Base-by-base conservation (phyloP, 2,329 filamentous ascomycete genomes). In the Claviceps spartinae region DNA sequence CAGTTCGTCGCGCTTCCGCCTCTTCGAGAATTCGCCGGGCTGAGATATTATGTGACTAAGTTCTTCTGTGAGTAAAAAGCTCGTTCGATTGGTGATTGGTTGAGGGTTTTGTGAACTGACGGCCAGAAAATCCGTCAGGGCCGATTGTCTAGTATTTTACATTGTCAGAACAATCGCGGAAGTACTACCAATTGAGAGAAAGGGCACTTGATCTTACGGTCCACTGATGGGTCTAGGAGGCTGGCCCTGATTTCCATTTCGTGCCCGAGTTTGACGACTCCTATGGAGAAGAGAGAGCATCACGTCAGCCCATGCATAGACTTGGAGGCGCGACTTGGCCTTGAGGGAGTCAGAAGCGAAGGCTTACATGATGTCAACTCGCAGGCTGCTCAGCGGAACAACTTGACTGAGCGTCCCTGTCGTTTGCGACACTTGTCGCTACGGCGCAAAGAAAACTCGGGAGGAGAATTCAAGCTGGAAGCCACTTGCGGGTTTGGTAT, bases 41-140 rank as follows among this genome's bases (percentile, higher is more conserved):
- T 22, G 79, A 86, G 57, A 88, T 88, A 60, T 87, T 87, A 65
- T 86, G 82, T 2, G 83, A 79, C 77, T 84, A 37, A 30, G 13
- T 18, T 5, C 7, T 8, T 38, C 14, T 37, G 51, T 67, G 47
- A 67, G 60, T 45, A 51, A 30, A 6, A 6, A 20, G 11, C 2
- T 1, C 14, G n/a, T n/a, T 26, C 37, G 14, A n/a, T 5, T 36
- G 45, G n/a, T 22, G 26, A 13, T 24, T 13, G 14, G 18, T 45
- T 3, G 16, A 22, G 13, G 16, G 16, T 18, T 4, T 8, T 30
- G 22, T 16, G n/a, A n/a, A 58, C 70, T 57, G 57, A 74, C 72
- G 24, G 75, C 74, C 44, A 78, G 63, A 54, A 75, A 78, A 56
- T 77, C 73, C 2, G 74, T 78, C 60, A 78, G 61, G 14, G 75